Evolutionary conservation across 31 red algal genomes (phyloP).

Genomic region (Porphyra umbilicalis): DNA sequence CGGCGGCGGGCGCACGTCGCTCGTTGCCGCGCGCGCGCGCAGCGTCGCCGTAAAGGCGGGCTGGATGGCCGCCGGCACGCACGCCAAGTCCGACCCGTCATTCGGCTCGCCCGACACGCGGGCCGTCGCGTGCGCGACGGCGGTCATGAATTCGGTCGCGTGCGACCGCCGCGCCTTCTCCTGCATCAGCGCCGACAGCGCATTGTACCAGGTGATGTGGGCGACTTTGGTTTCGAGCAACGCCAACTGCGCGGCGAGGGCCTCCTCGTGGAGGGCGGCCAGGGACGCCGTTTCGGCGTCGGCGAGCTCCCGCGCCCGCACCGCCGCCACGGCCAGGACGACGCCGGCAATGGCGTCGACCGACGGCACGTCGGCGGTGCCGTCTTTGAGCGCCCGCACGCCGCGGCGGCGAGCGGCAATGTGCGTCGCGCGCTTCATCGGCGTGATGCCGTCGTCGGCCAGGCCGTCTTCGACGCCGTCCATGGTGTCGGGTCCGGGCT

Average conservation of each 20-base stretch:
- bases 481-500: not conserved
- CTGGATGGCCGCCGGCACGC: not conserved
- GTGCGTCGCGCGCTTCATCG: not conserved
- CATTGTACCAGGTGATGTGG: not conserved
- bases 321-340: slow-evolving; percentile 61
- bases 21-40: not conserved
- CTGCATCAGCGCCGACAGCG: not conserved
- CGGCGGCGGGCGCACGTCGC: not conserved
- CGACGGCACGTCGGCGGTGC: slow-evolving; percentile 37
- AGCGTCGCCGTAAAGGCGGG: not conserved
- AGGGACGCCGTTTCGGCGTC: slow-evolving; percentile 63
- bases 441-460: not conserved
- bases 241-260: not conserved
- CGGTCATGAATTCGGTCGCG: not conserved
- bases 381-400: slow-evolving; percentile 2
- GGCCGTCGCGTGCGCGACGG: not conserved
- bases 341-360: slow-evolving; percentile 63
- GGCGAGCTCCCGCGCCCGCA: slow-evolving; percentile 44
- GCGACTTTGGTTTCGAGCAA: not conserved
- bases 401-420: not conserved
- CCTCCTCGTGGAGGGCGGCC: slow-evolving; percentile 1
- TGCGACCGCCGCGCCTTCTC: not conserved
- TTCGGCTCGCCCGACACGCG: not conserved
- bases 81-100: not conserved
- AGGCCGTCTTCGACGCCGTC: not conserved